Base-by-base conservation (phyloP, 2,329 filamentous ascomycete species). In the Penicillium sp. region DNA sequence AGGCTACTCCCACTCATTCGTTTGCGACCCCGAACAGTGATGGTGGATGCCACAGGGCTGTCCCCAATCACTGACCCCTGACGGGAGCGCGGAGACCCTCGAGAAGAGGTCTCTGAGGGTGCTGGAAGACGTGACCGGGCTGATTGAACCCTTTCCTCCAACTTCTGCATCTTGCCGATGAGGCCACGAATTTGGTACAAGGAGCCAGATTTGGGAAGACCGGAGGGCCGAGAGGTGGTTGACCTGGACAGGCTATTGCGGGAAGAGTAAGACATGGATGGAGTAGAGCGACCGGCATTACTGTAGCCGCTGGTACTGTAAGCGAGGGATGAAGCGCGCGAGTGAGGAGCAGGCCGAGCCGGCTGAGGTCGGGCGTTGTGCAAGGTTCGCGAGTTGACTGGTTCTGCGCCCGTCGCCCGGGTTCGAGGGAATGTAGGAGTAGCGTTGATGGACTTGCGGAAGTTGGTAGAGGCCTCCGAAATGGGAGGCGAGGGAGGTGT, bases 131-230 rank as follows among this genome's bases (percentile, higher is more conserved):
- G 96, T 40, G 94, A 97, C 66, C 92, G 88, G 18, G 89, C 95
- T 24, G 89, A 92, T 61, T 98, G 92, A 10, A 99, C 94, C 46
- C 95, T 87, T 63, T 95, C 91, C 75, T 98, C 95, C 61, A 99
- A 87, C 66, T 92, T 91, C 77, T 97, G 92, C 92, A 98, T 97
- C 78, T 98, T 95, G 31, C 92, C 93, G 59, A 96, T 96, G 64
- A 99, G 87, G 33, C 89, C 90, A 64, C 94, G 91, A 70, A 99
- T 96, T 74, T 99, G 95, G 65, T 90, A 90, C 51, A 99, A 85
- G 2, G 95, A 98, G 62, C 85, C 83, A 33, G 86, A 87, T 60
- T 84, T 81, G 46, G 85, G 83, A 55, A 87, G 70, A 31, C 75
- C 74, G n/a, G 69, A 73, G 55, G 68, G 72, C 58, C 66, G 70